These are phyloP conservation scores for Talaromyces pinophilus DNA, from an alignment of 2,329 filamentous ascomycete species.

Conservation along the genomic window DNA sequence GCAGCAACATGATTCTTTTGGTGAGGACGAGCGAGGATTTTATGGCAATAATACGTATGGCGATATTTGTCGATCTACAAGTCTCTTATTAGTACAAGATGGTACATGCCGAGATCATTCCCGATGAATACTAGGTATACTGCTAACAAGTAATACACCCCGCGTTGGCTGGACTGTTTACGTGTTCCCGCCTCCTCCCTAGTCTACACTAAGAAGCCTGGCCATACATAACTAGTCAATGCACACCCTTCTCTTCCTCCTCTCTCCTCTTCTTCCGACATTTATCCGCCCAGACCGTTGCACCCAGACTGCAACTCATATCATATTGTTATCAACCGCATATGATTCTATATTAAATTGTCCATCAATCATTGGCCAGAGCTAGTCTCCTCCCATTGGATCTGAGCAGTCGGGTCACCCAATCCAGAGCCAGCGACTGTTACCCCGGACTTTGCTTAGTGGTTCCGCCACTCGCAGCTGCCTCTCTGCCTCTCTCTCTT, in stretches of 20 bases:
- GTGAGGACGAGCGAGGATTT: neutral
- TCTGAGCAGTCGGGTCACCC: neutral
- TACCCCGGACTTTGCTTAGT: constrained; percentile 11
- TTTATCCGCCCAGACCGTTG: constrained; percentile 5
- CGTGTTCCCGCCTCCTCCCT: neutral
- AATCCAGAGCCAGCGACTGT: neutral
- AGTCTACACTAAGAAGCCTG: neutral
- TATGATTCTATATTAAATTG: neutral
- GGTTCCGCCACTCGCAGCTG: constrained; percentile 13
- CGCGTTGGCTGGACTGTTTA: constrained; percentile 2
- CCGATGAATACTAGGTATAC: neutral
- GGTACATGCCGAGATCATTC: neutral
- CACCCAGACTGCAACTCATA: neutral
- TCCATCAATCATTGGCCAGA: neutral
- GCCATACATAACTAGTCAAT: neutral
- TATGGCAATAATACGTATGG: neutral
- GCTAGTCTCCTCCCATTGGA: constrained; percentile 8
- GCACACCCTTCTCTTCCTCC: neutral
- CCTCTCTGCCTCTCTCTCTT: constrained; percentile 9
- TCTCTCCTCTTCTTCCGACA: neutral
- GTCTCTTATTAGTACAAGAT: neutral
- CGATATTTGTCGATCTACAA: neutral
- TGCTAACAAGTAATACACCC: neutral
- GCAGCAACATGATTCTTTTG: neutral
- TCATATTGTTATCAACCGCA: neutral